Evolutionary conservation across 495 filamentous ascomycete species (phyloP), one percentile per base, ranked within the genome.

Genomic region (Penicillium canescens): DNA sequence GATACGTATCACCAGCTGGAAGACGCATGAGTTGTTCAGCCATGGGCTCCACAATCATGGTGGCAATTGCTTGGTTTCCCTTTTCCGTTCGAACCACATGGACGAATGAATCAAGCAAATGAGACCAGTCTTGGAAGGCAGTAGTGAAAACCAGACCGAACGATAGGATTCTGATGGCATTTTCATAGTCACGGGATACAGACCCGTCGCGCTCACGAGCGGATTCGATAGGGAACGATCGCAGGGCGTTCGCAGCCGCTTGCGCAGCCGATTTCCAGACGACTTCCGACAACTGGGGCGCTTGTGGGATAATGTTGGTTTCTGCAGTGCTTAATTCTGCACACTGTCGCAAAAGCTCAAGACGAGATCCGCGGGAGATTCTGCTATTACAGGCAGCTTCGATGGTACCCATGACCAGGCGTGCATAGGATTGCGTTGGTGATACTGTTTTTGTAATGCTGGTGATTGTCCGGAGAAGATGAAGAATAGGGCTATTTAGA

Each of bases 21-120:
- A 71, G 40, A 26, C 28, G 44, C 42, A 62, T 59, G 24, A 75
- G 57, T 13, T 50, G 62, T 42, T 82, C 83, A 4, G 89, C 82
- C 18, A 96, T 64, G 9, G 90, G 90, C 51, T 92, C 90, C 24
- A 91, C 73, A 11, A 89, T 75, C 24, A 82, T 76, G 16, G 82
- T 72, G 3, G 82, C 79, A 20, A 85, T 74, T 2, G 79, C 82
- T 5, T 76, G 78, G 52, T 89, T 83, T 6, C 90, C 89, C 37
- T 82, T 81, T 54, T 93, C 87, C 8, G 74, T 71, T 42, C 77
- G 78, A 10, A 87, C 80, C 42, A 80, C 78, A n/a, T 73, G 70
- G 12, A 81, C 70, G 14, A 89, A 76, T 2, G 77, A 70, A 10
- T 78, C 70, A 43, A 90, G 82, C 0, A 95, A 66, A 6, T 74